Base-by-base conservation (phyloP, 129 eudicot genomes). In the Lonicera japonica region DNA sequence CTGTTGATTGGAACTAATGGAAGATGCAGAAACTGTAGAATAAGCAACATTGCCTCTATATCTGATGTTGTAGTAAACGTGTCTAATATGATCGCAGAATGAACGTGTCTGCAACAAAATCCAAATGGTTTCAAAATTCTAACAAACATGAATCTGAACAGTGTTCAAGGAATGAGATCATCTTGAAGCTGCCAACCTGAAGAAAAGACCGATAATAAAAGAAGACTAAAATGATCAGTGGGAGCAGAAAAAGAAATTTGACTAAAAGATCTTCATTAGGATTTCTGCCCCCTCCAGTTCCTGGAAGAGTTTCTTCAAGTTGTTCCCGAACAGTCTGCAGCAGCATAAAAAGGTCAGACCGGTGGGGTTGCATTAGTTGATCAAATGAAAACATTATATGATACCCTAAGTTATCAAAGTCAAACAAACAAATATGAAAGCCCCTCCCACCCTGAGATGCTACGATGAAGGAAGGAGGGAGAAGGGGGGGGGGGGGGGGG, bases 231-330 rank as follows among this genome's bases (percentile, higher is more conserved):
- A 77, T 64, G 67, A 82, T 23, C 5, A 91, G 41, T 51, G 98
- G 98, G 60, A 91, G 82, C 67, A 91, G 67, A 71, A 91, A 78
- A 60, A 91, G 86, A 52, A 84, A 60, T 60, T 58, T 76, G 72
- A 87, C 83, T 17, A 85, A 61, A 71, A 82, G 67, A 58, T 71
- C 82, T 68, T 87, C 95, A 41, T 61, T 78, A 25, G 96, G 86
- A 80, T 78, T 78, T 76, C 81, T 67, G 20, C 98, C 98, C 70
- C 98, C 96, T 77, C 84, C 78, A 41, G 98, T 87, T 63, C 98
- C 96, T 22, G 96, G 98, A 59, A 91, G 98, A 56, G 95, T 70
- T 64, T 77, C 98, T 47, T 78, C 82, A 63, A 91, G 80, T 55
- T 70, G 70, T 47, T 79, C 82, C 82, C 98, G 79, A 51, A 75